phyloP scores from a whole-genome alignment of 1,284 basidiomycete species.

The Microbotryomycetes sp. region DNA sequence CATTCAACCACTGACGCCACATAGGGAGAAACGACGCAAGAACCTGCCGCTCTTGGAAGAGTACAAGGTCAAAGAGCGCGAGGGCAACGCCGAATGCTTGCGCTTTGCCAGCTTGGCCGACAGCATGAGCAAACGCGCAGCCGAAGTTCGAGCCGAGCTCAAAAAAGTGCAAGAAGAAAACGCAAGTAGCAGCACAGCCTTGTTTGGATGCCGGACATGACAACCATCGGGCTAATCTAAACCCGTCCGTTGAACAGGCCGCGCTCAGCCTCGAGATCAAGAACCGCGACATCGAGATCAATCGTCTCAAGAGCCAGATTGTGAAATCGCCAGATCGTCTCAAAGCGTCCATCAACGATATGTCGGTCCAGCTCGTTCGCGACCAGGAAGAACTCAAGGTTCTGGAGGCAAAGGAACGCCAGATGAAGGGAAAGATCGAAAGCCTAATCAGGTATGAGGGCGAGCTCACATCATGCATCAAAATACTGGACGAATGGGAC shows the following conservation, averaged over 20 bases:
- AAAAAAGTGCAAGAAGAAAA: background rate
- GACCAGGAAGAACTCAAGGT: slow-evolving; percentile 18
- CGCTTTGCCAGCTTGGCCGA: background rate
- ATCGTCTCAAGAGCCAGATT: slow-evolving; percentile 14
- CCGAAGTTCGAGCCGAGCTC: background rate
- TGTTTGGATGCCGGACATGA: too few relatives aligned
- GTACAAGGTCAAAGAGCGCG: slow-evolving; percentile 5
- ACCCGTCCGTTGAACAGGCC: background rate
- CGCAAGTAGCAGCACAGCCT: background rate
- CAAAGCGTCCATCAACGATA: slow-evolving; percentile 3
- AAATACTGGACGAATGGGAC: slow-evolving; percentile 32
- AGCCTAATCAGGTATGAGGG: slow-evolving; percentile 13
- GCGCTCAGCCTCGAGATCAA: background rate
- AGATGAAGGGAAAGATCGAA: slow-evolving; percentile 21
- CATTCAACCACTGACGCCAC: background rate
- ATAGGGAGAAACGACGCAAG: background rate
- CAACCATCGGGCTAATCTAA: too few relatives aligned
- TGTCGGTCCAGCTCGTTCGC: slow-evolving; percentile 8
- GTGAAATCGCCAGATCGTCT: slow-evolving; percentile 26
- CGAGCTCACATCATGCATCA: slow-evolving; percentile 28
- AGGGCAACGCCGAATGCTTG: background rate
- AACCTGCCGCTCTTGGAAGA: slow-evolving; percentile 2
- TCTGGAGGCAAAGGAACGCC: slow-evolving; percentile 22
- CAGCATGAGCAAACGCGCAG: background rate
- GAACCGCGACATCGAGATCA: slow-evolving; percentile 3